Conservation (phyloP, 2,329 filamentous ascomycete genomes). For the Fusarium sp. region DNA sequence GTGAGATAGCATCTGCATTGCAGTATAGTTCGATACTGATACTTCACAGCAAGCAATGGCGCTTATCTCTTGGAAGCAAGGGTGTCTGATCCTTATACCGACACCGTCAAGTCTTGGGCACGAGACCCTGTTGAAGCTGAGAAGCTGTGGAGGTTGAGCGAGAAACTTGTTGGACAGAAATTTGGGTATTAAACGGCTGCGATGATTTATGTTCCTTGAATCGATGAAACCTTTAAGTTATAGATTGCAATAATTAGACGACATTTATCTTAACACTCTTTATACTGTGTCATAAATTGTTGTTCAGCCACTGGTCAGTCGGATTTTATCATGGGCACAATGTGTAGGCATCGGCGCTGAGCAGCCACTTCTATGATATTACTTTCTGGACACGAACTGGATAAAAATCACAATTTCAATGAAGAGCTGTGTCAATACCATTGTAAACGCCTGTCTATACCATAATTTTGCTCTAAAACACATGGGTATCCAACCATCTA, state of each 20-base stretch:
- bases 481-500: constrained; percentile 17
- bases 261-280: too few species aligned
- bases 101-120: constrained; percentile 51
- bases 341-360: too few species aligned
- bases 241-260: background rate
- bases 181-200: constrained; percentile 50
- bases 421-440: background rate
- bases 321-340: too few species aligned
- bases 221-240: background rate
- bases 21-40: background rate
- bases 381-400: too few species aligned
- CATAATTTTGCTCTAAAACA: constrained; percentile 7
- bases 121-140: constrained; percentile 55
- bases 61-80: constrained; percentile 53
- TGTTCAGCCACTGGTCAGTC: too few species aligned
- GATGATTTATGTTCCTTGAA: background rate
- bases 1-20: constrained; percentile 7
- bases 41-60: constrained; percentile 49
- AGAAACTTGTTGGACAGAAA: constrained; percentile 59
- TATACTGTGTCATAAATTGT: too few species aligned
- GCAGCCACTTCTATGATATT: too few species aligned
- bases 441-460: constrained; percentile 18
- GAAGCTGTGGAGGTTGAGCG: constrained; percentile 61
- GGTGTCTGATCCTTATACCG: constrained; percentile 49
- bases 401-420: background rate